Conservation (phyloP, 2,329 filamentous ascomycete genomes). For the Leptographium radiaticola region DNA sequence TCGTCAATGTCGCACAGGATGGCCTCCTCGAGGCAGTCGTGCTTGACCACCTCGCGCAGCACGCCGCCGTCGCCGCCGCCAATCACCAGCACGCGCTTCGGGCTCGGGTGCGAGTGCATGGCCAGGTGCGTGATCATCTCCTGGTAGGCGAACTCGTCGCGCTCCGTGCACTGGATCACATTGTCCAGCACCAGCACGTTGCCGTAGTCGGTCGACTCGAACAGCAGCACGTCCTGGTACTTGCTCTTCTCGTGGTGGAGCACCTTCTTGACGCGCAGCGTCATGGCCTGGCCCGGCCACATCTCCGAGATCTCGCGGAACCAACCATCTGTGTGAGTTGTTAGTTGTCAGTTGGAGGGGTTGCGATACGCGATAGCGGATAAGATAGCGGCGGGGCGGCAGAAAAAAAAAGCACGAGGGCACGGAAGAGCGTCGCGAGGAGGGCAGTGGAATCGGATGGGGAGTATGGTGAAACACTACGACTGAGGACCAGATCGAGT, state of each 20-base stretch:
- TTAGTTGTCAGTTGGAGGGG: slow-evolving; percentile 1
- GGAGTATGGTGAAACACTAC: slow-evolving; percentile 3
- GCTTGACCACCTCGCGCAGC: slow-evolving; percentile 97
- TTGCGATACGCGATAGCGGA: slow-evolving; percentile 8
- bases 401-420: slow-evolving; percentile 10
- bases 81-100: slow-evolving; percentile 97
- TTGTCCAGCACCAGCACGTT: slow-evolving; percentile 96
- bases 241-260: slow-evolving; percentile 98
- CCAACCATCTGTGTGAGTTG: slow-evolving; percentile 70
- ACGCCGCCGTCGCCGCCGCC: slow-evolving; percentile 96
- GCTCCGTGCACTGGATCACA: slow-evolving; percentile 97
- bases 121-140: slow-evolving; percentile 99
- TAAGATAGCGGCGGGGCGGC: slow-evolving; percentile 5
- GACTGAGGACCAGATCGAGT: background rate
- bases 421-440: slow-evolving; percentile 1
- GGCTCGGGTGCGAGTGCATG: slow-evolving; percentile 96
- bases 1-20: slow-evolving; percentile 98
- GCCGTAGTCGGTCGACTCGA: slow-evolving; percentile 95
- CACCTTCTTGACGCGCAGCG: slow-evolving; percentile 91
- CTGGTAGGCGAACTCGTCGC: slow-evolving; percentile 98
- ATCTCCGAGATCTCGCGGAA: slow-evolving; percentile 98
- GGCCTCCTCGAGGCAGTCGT: slow-evolving; percentile 91
- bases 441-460: no score
- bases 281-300: slow-evolving; percentile 99
- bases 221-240: slow-evolving; percentile 98